A percentile compares a stretch with the other conserved stretches of the same genome.
Conservation (phyloP, 176 grass and related monocot species). For the Triticum urartu region DNA sequence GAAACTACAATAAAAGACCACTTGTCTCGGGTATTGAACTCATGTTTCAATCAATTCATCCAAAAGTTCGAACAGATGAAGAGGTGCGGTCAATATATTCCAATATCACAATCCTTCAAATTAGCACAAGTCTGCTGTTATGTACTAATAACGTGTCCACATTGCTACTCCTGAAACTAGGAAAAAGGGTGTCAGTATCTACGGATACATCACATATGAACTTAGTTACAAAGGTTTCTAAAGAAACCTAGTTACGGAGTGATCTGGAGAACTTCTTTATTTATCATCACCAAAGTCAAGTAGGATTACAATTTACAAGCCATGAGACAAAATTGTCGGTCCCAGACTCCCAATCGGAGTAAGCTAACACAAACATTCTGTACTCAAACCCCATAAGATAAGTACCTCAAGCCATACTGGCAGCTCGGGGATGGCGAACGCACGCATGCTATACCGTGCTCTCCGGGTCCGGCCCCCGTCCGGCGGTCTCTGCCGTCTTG, state of each 20-base stretch:
- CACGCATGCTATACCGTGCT: constrained; percentile 23
- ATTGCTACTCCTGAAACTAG: neutral
- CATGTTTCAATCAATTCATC: no score
- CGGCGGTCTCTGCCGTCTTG: neutral
- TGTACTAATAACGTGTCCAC: neutral
- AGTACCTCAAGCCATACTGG: neutral
- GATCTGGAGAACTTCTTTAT: neutral
- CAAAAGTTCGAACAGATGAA: no score
- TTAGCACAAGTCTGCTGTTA: neutral
- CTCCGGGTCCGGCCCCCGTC: constrained; percentile 38
- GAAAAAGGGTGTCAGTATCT: neutral
- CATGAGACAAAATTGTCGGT: neutral
- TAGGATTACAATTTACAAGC: neutral
- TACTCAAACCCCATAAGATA: neutral
- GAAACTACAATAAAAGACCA: no score
- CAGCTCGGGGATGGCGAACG: neutral
- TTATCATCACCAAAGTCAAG: neutral
- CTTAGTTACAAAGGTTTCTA: neutral
- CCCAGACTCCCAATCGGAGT: neutral
- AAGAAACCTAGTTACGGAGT: neutral
- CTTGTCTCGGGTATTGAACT: no score
- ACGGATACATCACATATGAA: neutral
- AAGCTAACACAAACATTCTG: constrained; percentile 25
- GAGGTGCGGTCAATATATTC: no score
- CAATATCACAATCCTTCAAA: no score